Base-by-base conservation (phyloP, 2,329 filamentous ascomycete species). In the Colletotrichum camelliae region DNA sequence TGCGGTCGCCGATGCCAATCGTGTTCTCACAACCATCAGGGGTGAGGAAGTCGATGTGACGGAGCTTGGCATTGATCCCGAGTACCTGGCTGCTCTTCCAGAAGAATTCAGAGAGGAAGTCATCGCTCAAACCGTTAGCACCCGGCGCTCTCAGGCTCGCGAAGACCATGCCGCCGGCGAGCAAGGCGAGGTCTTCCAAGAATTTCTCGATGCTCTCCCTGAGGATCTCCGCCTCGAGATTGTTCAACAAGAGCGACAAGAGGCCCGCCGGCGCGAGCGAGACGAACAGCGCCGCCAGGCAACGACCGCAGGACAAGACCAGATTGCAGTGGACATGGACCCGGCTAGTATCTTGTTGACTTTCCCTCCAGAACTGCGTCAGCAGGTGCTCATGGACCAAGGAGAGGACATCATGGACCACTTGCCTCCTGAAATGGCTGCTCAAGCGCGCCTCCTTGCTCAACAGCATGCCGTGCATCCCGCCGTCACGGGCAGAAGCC, bases 21-120 rank as follows among this genome's bases (percentile, higher is more conserved):
- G 96, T 64, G 90, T 98, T 35, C 93, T 93, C 80, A 97, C 95
- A 18, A 96, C 91, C 3, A 96, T 99, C 70, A 90, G 96, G 76
- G 96, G 96, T 31, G 94, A 94, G 77, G 93, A 97, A 80, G 91
- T 98, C 69, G 97, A 99, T 83, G 97, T 99, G 65, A 99, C 97
- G 0, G 95, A 95, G 76, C 90, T 99, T 77, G 96, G 96, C 65
- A 98, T 99, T 80, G 97, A 99, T 82, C 91, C 94, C 18, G 96
- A 98, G 72, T 99, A 98, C 84, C 91, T 99, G 8, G 95, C 97
- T 75, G 97, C 96, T n/a, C 87, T 99, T n/a, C 97, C 97, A 0
- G 97, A 99, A 80, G 97, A 99, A 77, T 93, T 98, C 82, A 91
- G 97, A 61, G 96, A 98, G 84, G 97, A 99, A 83, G 97, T 99